phyloP scores from a whole-genome alignment of 2,329 filamentous ascomycete species.

The Whalleya microplaca region DNA sequence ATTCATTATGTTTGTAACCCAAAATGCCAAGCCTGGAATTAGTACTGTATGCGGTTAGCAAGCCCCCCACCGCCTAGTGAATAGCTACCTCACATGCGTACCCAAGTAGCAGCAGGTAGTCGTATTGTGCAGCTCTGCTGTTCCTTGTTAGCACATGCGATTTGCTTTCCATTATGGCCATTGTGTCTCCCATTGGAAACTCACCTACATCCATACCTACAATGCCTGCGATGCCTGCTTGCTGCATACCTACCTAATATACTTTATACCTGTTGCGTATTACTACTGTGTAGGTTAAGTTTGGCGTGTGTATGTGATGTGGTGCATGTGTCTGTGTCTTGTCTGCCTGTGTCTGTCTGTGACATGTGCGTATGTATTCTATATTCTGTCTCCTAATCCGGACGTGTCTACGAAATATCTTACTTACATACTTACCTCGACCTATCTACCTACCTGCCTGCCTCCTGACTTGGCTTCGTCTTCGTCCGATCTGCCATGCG shows the following conservation, averaged over 20 bases:
- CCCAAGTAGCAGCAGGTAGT: neutral
- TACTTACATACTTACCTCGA: neutral
- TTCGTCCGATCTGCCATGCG: neutral
- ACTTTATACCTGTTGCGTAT: neutral
- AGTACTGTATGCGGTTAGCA: slow-evolving; percentile 23
- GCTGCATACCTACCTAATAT: slow-evolving; percentile 27
- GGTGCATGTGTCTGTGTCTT: slow-evolving; percentile 5
- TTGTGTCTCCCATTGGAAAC: slow-evolving; percentile 11
- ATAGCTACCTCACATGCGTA: too few relatives aligned
- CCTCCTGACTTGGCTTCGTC: neutral
- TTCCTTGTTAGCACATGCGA: neutral
- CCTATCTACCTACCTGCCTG: neutral
- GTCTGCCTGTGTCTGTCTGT: neutral
- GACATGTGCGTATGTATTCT: neutral
- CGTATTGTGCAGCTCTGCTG: neutral
- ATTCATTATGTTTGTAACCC: slow-evolving; percentile 11
- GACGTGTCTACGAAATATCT: neutral
- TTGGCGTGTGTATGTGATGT: neutral
- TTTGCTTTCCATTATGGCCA: neutral
- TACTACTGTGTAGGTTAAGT: neutral
- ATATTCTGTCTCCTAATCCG: too few relatives aligned
- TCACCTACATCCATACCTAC: slow-evolving; percentile 12
- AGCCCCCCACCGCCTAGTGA: neutral
- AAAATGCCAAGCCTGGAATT: slow-evolving; percentile 11
- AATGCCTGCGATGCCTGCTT: neutral